These are phyloP conservation scores for Aspergillus ostianus DNA, from an alignment of 495 filamentous ascomycete genomes.

Conservation along the genomic window DNA sequence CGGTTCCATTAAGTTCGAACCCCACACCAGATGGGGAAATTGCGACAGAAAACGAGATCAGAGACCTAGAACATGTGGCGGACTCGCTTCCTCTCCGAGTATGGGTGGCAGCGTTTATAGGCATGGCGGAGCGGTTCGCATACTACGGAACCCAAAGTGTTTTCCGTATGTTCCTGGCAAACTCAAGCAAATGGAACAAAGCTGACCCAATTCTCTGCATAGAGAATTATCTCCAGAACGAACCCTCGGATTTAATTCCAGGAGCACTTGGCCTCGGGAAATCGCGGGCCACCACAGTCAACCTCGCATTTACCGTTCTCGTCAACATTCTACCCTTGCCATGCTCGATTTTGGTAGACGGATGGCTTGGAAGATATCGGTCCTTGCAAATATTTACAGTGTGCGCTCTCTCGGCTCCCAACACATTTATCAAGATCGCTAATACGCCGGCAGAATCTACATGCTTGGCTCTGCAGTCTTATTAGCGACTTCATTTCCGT, in stretches of 20 bases:
- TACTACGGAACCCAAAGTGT: neutral
- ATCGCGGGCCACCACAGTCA: neutral
- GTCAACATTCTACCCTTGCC: slow-evolving; percentile 1
- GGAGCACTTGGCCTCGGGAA: neutral
- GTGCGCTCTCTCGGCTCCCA: neutral
- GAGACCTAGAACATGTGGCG: neutral
- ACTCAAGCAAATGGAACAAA: neutral
- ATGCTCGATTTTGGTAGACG: slow-evolving; percentile 1
- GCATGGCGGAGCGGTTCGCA: neutral
- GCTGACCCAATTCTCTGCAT: neutral
- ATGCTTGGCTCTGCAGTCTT: slow-evolving; percentile 26
- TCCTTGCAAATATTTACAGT: neutral
- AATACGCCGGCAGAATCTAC: slow-evolving; percentile 10
- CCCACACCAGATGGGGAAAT: neutral
- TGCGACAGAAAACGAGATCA: neutral
- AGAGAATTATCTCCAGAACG: neutral
- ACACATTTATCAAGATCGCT: neutral
- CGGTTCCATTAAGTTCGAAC: neutral
- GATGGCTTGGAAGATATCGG: neutral
- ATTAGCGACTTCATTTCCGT: slow-evolving; percentile 27
- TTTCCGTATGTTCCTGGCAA: slow-evolving; percentile 1
- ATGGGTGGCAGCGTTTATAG: neutral
- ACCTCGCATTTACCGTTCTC: slow-evolving; percentile 1
- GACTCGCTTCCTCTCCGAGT: neutral
- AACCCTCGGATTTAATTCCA: neutral